Evolutionary conservation across 305 asterid species (phyloP), one percentile per base, ranked within the genome.

Genomic region (Rubia balearica): DNA sequence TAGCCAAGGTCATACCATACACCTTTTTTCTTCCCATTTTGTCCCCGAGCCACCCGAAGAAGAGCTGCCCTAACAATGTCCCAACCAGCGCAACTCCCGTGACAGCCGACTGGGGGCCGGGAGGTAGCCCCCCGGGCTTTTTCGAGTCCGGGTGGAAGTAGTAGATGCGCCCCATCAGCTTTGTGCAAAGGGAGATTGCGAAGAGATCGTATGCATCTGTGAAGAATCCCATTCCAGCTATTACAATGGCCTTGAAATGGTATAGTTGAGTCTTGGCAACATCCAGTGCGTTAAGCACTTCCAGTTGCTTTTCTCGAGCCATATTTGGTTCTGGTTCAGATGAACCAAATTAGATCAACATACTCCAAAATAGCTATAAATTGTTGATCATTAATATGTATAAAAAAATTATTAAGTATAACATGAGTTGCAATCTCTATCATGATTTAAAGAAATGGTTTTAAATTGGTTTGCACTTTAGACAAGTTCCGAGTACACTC

Each of bases 41-140:
- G 70, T 85, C 89, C 0, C 89, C 89, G 6, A 85, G 86, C 89
- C 87, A 83, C 7, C 89, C 89, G 42, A 85, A 85, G 79, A 85
- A 82, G 67, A 85, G 84, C 61, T 85, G 87, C 21, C 89, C 89
- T 11, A 21, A 0, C 1, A 85, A 72, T n/a, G 89, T 85, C 16
- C 89, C 89, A 9, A 81, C 83, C 11, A 85, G 80, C 55, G 89
- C 89, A 2, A 85, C 90, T 0, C 86, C 87, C 0, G 85, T 83
- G 33, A 85, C 87, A 1, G 87, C 77, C 1, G 86, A 45, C 0
- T 81, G 48, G 27, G 80, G 67, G 0, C 67, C 65, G 0, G 86
- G 84, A 10, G 87, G 87, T 10, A 83, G 72, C 0, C 21, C 27
- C 0, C 90, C 87, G 13, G 89, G 90, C 72, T 74, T 85, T 0